These are phyloP conservation scores for Cryptococcus sp. DNA, from an alignment of 1,284 basidiomycete genomes.

Conservation along the genomic window DNA sequence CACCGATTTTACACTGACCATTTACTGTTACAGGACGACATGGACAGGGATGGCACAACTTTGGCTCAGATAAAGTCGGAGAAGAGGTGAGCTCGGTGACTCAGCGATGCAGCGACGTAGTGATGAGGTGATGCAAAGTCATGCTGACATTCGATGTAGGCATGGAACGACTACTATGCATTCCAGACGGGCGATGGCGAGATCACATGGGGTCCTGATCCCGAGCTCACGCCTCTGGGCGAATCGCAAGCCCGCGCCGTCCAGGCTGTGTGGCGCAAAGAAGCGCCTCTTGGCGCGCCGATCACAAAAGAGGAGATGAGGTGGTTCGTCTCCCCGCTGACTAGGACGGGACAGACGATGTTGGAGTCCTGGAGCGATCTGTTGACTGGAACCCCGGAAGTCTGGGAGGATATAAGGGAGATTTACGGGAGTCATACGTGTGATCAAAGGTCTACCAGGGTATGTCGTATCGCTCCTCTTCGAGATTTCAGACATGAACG, in stretches of 20 bases:
- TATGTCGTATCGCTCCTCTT: constrained; percentile 33
- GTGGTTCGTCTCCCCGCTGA: constrained; percentile 72
- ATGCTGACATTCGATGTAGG: constrained; percentile 25
- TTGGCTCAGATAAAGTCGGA: constrained; percentile 72
- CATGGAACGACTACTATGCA: constrained; percentile 63
- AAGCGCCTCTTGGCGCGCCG: constrained; percentile 61
- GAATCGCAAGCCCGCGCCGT: constrained; percentile 63
- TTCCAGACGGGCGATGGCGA: constrained; percentile 69
- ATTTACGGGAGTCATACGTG: constrained; percentile 52
- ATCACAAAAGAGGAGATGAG: constrained; percentile 58
- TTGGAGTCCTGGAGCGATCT: constrained; percentile 63
- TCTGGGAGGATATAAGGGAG: constrained; percentile 52
- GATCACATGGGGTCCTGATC: constrained; percentile 79
- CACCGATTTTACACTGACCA: too few relatives aligned
- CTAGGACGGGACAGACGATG: constrained; percentile 69
- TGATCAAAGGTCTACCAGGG: constrained; percentile 55
- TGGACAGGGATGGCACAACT: constrained; percentile 53
- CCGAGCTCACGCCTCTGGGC: constrained; percentile 69
- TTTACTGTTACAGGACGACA: constrained; percentile 37
- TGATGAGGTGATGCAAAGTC: background rate
- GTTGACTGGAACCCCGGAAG: constrained; percentile 38
- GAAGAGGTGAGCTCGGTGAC: constrained; percentile 53
- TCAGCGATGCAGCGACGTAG: background rate
- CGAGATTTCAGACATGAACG: background rate
- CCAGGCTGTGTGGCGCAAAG: constrained; percentile 62